phyloP scores from a whole-genome alignment of 164 flowering plant species.

The Cinnamomum chago region DNA sequence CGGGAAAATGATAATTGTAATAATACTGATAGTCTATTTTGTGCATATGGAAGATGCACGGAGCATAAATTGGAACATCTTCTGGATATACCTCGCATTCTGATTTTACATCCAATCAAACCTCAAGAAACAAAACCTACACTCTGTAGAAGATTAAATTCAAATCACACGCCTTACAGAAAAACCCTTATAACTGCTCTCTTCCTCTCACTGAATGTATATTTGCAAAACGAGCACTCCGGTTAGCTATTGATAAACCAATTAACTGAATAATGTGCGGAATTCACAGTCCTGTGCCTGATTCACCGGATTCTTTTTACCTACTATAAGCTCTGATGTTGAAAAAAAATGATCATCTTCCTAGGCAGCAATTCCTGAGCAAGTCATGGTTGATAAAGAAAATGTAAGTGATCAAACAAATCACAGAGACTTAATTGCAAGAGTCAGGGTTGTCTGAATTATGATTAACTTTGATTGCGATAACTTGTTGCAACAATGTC shows the following conservation, averaged over 20 bases:
- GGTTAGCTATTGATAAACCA: slow-evolving; percentile 46
- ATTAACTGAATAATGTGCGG: slow-evolving; percentile 29
- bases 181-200: slow-evolving; percentile 38
- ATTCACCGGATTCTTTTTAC: slow-evolving; percentile 30
- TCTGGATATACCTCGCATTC: slow-evolving; percentile 53
- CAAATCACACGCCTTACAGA: slow-evolving; percentile 46
- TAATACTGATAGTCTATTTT: slow-evolving; percentile 8
- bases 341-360: slow-evolving; percentile 27
- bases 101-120: slow-evolving; percentile 69
- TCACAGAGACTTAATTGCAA: not conserved
- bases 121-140: slow-evolving; percentile 46
- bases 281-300: slow-evolving; percentile 37
- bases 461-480: not conserved
- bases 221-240: slow-evolving; percentile 29
- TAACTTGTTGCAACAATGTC: not conserved
- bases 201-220: slow-evolving; percentile 19
- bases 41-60: slow-evolving; percentile 34
- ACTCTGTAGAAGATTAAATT: slow-evolving; percentile 11
- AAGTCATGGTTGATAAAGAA: slow-evolving; percentile 11
- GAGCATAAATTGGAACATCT: slow-evolving; percentile 32
- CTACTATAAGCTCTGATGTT: slow-evolving; percentile 39
- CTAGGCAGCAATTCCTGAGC: slow-evolving; percentile 79
- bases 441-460: not conserved
- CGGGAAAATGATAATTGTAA: slow-evolving; percentile 9
- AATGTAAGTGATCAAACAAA: not conserved